Evolutionary conservation across 345 rosid species (phyloP), one percentile per base, ranked within the genome.

Genomic region (Populus deltoides): DNA sequence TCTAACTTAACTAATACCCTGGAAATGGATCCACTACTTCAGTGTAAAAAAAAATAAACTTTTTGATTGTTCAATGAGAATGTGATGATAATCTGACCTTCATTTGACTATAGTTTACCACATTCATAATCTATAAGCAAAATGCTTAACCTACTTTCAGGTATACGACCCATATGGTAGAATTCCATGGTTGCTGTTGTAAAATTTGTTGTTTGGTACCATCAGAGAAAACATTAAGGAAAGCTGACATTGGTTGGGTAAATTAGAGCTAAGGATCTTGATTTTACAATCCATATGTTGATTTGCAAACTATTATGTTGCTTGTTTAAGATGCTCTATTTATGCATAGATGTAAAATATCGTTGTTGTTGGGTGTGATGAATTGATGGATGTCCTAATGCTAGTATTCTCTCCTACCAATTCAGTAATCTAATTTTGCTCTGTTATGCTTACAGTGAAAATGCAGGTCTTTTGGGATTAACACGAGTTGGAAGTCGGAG

Each of bases 401-500:
- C 17, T 17, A 25, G 41, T 6, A 51, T 65, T 3, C 59, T 66
- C 39, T 79, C n/a, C 70, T 35, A 71, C 62, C 47, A 35, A 25
- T 20, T 5, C 10, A 43, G 27, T 70, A 47, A 51, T 77, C 80
- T 67, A 18, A 72, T 47, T 59, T 57, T 33, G 33, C 27, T 78
- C 33, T 81, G 57, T 77, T 78, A 65, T 62, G 25, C 68, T 77
- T 88, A 61, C 72, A 92, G 99, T 45, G 98, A 96, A 88, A 96
- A 92, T 82, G 90, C 89, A 24, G 98, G 99, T 74, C 97, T 93
- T 75, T 73, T 96, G 84, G 99, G 98, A 74, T 76, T 92, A 80
- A 92, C 99, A 2, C 84, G 90, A 83, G 90, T 87, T 73, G 98
- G 99, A 76, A 96, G 98, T 81, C 87, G 94, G 70, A 92, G 93